Conservation (phyloP, 352 stramenopile species). For the Albugo candida region DNA sequence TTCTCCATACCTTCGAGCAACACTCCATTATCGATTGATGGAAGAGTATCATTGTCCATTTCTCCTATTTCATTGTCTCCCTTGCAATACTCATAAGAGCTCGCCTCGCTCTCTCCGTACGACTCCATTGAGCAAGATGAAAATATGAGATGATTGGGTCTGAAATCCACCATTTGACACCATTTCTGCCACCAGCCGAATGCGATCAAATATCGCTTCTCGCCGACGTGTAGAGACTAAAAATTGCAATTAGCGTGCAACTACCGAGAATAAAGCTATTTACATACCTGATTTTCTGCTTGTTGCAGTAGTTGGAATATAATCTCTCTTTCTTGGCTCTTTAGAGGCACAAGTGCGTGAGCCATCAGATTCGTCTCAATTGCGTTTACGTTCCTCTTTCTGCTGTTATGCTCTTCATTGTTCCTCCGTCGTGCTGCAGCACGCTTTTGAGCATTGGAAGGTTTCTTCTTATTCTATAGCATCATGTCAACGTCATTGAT, state of each 20-base stretch:
- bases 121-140: neutral
- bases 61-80: constrained; percentile 13
- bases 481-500: too few relatives aligned
- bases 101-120: neutral
- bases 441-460: too few relatives aligned
- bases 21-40: neutral
- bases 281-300: constrained; percentile 24
- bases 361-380: too few relatives aligned
- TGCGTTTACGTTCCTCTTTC: too few relatives aligned
- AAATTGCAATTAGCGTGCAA: too few relatives aligned
- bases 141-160: constrained; percentile 11
- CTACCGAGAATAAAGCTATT: constrained; percentile 2
- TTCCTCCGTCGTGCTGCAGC: too few relatives aligned
- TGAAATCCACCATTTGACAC: constrained; percentile 42
- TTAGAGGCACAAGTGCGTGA: too few relatives aligned
- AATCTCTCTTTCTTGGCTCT: constrained; percentile 17
- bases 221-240: constrained; percentile 29
- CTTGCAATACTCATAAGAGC: constrained; percentile 42
- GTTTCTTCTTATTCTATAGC: too few relatives aligned
- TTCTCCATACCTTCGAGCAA: neutral
- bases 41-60: neutral
- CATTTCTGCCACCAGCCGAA: constrained; percentile 74
- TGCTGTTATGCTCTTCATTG: too few relatives aligned
- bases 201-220: constrained; percentile 57
- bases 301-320: constrained; percentile 35